Conservation (phyloP, 1,284 basidiomycete genomes). For the Puccinia horiana region DNA sequence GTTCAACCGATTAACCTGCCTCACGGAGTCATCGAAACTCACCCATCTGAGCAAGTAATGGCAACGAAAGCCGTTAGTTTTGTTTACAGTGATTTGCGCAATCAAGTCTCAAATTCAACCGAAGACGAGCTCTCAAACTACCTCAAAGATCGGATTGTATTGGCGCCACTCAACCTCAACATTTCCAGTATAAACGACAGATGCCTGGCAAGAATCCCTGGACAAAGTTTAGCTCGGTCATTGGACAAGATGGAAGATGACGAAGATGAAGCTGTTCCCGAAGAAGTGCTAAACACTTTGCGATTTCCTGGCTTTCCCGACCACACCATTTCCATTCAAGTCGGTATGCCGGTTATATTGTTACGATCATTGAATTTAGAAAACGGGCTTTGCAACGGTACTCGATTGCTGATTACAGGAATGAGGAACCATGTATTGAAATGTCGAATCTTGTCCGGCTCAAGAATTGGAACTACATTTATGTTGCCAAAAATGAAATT, state of each 20-base stretch:
- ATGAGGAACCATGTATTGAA: not conserved
- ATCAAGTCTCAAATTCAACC: no score
- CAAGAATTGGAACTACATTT: not conserved
- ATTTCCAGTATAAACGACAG: no score
- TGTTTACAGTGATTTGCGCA: no score
- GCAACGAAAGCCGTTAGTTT: no score
- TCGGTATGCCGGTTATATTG: not conserved
- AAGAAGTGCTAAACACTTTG: not conserved
- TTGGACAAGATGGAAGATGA: not conserved
- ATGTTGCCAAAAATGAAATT: not conserved
- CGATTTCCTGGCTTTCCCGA: not conserved
- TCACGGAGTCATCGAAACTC: no score
- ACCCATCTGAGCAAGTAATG: no score
- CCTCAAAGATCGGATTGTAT: no score
- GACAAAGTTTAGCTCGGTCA: not conserved
- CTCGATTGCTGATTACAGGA: not conserved
- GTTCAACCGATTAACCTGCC: no score
- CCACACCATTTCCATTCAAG: not conserved
- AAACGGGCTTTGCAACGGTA: conserved; percentile 4
- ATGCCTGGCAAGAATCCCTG: conserved; percentile 12
- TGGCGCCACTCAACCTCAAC: no score
- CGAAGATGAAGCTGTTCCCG: not conserved
- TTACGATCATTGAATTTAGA: not conserved
- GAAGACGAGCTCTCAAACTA: no score
- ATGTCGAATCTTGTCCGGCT: not conserved